A percentile compares a stretch with the other conserved stretches of the same genome.
Evolutionary conservation across 495 filamentous ascomycete genomes (phyloP).

Genomic region (Penicilliopsis zonata): DNA sequence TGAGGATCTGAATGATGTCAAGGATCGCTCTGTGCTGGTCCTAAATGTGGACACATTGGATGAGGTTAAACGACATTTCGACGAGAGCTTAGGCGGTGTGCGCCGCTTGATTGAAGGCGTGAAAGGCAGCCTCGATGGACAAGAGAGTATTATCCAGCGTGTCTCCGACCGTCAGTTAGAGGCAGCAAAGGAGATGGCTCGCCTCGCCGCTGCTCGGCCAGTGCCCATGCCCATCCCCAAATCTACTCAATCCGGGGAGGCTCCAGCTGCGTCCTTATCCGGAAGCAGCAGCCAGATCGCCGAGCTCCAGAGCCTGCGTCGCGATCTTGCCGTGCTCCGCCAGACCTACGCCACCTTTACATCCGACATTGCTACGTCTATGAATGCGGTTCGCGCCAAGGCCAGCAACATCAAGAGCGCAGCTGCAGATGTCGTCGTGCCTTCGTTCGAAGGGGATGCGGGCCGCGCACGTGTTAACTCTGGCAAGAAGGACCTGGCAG

Average conservation of each 20-base stretch:
- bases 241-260: slow-evolving; percentile 6
- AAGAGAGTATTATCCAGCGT: slow-evolving; percentile 64
- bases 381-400: slow-evolving; percentile 69
- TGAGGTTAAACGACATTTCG: slow-evolving; percentile 92
- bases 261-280: slow-evolving; percentile 12
- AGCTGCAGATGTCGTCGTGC: slow-evolving; percentile 52
- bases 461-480: slow-evolving; percentile 74
- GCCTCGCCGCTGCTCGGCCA: slow-evolving; percentile 58
- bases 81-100: slow-evolving; percentile 77
- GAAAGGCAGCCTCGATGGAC: slow-evolving; percentile 64
- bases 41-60: slow-evolving; percentile 91
- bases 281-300: slow-evolving; percentile 44
- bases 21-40: slow-evolving; percentile 86
- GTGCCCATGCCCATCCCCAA: slow-evolving; percentile 16
- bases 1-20: slow-evolving; percentile 89
- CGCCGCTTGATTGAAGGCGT: slow-evolving; percentile 71
- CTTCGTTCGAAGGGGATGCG: slow-evolving; percentile 52
- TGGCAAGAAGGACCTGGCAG: slow-evolving; percentile 72
- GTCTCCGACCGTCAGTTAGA: slow-evolving; percentile 92
- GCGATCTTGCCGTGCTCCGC: slow-evolving; percentile 83
- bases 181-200: slow-evolving; percentile 79
- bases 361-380: slow-evolving; percentile 76
- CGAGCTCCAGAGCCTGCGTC: slow-evolving; percentile 72
- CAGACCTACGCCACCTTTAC: slow-evolving; percentile 90
- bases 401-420: slow-evolving; percentile 67